Base-by-base conservation (phyloP, 768 basidiomycete species). In the Arthromyces matolae region DNA sequence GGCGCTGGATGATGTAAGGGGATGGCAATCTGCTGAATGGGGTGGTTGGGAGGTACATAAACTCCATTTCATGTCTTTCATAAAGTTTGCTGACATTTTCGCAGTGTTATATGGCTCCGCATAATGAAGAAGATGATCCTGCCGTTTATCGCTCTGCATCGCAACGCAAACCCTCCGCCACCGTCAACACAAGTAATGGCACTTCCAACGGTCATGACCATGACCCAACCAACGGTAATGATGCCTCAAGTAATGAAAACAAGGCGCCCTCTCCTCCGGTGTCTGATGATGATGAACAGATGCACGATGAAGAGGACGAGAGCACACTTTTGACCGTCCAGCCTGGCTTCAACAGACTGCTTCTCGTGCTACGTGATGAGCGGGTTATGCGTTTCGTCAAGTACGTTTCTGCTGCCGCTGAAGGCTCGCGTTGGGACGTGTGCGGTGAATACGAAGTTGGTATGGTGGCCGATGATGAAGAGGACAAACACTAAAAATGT, bases 351-450 rank as follows among this genome's bases (percentile, higher is more conserved):
- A 97, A 97, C 65, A 78, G 84, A 14, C 73, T 98, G 8, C 72
- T 94, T 23, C 75, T 98, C 29, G 94, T 97, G 19, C 71, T 97
- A 48, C 79, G 95, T 13, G 95, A 98, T 64, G 89, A 93, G 60
- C 80, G 88, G 16, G 93, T 98, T 38, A 85, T 98, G 83, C 81
- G 81, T 33, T 98, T 97, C 63, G 91, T 94, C 53, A 98, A 97
- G 64, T 98, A 98, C 59, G 81, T 97, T 16, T 89, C 88, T 22
- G 90, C 89, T 13, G 82, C 84, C 1, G 95, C 95, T 0, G 81
- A 84, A 42, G 91, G 93, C 8, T 93, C 90, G 23, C 73, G 95
- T 45, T 98, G 93, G 93, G 95, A 98, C 63, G 70, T 97, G 9
- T 90, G 84, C 53, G 86, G 84, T 3, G 95, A 98, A 68, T 97